Percentiles rank a stretch among this genome's conserved stretches.
Conservation (phyloP, 768 basidiomycete species). For the Lyophyllum semitale region DNA sequence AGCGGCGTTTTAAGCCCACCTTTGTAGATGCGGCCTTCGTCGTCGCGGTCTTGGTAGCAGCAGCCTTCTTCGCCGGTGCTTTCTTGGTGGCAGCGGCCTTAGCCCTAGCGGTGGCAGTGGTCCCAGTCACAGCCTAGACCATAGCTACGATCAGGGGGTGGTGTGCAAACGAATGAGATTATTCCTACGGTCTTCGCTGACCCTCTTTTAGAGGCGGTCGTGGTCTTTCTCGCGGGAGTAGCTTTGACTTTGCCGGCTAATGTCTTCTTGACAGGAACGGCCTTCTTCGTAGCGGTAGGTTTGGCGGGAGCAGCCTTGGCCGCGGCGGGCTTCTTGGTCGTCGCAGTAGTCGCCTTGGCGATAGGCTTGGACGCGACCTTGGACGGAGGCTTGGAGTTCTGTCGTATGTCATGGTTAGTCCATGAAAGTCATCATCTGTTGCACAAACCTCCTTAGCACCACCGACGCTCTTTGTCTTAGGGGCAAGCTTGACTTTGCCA, state of each 20-base stretch:
- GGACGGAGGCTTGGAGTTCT: constrained; percentile 52
- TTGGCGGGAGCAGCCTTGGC: constrained; percentile 37
- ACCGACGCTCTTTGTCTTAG: constrained; percentile 47
- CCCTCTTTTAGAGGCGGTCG: constrained; percentile 44
- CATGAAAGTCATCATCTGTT: constrained; percentile 1
- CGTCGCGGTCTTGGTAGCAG: constrained; percentile 31
- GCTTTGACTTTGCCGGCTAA: too few species aligned
- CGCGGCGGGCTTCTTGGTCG: constrained; percentile 30
- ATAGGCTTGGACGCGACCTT: constrained; percentile 34
- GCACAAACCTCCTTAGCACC: constrained; percentile 61
- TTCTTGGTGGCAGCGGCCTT: constrained; percentile 41
- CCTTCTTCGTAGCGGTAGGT: constrained; percentile 30
- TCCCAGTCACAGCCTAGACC: constrained; percentile 53
- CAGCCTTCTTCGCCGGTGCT: constrained; percentile 34
- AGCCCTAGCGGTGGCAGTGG: constrained; percentile 40
- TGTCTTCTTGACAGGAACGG: constrained; percentile 21
- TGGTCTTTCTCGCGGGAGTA: constrained; percentile 37
- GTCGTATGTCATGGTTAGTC: constrained; percentile 4
- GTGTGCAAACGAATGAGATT: background rate
- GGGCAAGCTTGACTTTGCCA: constrained; percentile 67
- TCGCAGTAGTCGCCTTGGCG: constrained; percentile 30
- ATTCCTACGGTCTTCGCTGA: constrained; percentile 60
- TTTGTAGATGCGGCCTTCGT: constrained; percentile 33
- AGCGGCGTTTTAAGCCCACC: constrained; percentile 16
- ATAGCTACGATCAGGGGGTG: background rate